phyloP scores from a whole-genome alignment of 208 protist genomes.

The Tritrichomonas musculus region DNA sequence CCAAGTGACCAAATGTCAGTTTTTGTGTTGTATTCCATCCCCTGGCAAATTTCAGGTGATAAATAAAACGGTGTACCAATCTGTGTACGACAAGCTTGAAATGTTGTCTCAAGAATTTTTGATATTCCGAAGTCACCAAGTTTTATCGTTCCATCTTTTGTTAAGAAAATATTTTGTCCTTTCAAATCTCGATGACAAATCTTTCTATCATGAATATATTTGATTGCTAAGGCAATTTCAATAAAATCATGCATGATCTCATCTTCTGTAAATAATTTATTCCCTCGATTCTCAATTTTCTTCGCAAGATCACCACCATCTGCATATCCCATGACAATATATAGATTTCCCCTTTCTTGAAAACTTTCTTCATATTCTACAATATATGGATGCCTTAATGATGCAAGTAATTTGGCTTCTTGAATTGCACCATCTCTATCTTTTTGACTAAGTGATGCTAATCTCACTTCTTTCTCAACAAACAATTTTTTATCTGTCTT shows the following conservation, averaged over 20 bases:
- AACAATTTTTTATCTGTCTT: slow-evolving; percentile 14
- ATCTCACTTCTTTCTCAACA: slow-evolving; percentile 28
- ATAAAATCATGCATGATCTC: neutral
- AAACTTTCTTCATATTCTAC: slow-evolving; percentile 37
- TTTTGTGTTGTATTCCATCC: neutral
- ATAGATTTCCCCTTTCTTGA: slow-evolving; percentile 30
- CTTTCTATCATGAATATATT: no score
- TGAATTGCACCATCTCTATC: slow-evolving; percentile 30
- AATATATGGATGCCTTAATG: slow-evolving; percentile 36
- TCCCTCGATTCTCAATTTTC: neutral
- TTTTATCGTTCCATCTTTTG: neutral
- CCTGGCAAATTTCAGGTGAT: neutral
- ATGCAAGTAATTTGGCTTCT: slow-evolving; percentile 26
- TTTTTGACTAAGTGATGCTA: slow-evolving; percentile 10
- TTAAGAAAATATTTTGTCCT: neutral
- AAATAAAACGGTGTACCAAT: no score
- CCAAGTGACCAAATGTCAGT: neutral
- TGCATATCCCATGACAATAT: slow-evolving; percentile 29
- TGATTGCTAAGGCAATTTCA: neutral
- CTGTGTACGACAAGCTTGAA: neutral
- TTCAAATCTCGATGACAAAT: neutral
- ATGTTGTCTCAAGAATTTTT: neutral
- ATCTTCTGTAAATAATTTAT: neutral
- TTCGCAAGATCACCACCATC: neutral
- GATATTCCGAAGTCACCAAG: neutral